phyloP scores from a whole-genome alignment of 2,329 filamentous ascomycete genomes.

The Phoma sp. region DNA sequence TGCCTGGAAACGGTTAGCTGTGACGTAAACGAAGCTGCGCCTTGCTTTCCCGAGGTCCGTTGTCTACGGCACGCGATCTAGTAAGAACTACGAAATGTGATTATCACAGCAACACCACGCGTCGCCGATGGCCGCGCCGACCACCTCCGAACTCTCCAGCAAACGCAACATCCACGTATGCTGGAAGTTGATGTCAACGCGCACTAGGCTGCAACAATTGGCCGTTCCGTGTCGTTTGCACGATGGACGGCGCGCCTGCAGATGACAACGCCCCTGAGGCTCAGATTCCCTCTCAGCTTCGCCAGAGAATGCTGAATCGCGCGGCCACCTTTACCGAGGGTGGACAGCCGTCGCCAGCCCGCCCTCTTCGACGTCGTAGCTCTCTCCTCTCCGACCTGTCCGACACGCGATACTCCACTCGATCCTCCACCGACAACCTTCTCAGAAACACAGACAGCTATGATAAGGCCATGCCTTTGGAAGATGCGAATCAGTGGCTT shows the following conservation, averaged over 20 bases:
- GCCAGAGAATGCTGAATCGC: conserved; percentile 45
- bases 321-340: conserved; percentile 45
- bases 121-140: conserved; percentile 12
- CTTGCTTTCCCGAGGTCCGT: conserved; percentile 10
- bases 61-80: conserved; percentile 8
- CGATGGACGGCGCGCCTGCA: conserved; percentile 31
- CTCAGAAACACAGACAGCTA: conserved; percentile 45
- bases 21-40: conserved; percentile 11
- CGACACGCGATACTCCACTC: conserved; percentile 68
- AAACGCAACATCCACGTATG: background rate
- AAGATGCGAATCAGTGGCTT: conserved; percentile 73
- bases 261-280: conserved; percentile 26
- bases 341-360: conserved; percentile 24
- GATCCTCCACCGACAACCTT: conserved; percentile 72
- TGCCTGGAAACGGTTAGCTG: conserved; percentile 6
- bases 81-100: conserved; percentile 5
- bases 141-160: background rate
- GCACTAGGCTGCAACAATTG: conserved; percentile 11
- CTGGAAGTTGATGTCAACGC: conserved; percentile 17
- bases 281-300: conserved; percentile 38
- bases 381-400: conserved; percentile 81
- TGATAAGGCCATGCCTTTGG: conserved; percentile 43
- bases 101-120: conserved; percentile 10
- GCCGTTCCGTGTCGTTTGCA: conserved; percentile 11
- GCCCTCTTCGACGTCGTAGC: conserved; percentile 64